phyloP scores from a whole-genome alignment of 164 flowering plant species.

The Stephania yunnanensis region DNA sequence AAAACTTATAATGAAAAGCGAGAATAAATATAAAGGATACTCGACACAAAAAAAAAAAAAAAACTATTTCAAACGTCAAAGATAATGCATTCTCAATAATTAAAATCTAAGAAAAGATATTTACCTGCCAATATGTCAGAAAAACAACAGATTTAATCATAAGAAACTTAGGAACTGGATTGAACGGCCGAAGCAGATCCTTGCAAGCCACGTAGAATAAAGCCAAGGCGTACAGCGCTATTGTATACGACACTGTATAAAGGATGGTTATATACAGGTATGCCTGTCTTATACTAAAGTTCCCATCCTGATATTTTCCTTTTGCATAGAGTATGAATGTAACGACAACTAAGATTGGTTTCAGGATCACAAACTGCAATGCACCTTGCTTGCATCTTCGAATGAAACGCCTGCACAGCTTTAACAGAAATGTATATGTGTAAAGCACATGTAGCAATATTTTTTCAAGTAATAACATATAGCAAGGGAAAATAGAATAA shows the following conservation, averaged over 20 bases:
- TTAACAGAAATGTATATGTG: not conserved
- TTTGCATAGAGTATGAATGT: constrained; percentile 81
- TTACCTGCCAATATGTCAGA: constrained; percentile 98
- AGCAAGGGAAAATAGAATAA: not conserved
- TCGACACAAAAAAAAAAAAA: not conserved
- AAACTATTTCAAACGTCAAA: not conserved
- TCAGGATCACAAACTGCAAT: constrained; percentile 93
- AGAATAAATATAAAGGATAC: not conserved
- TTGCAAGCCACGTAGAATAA: constrained; percentile 92
- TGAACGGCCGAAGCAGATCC: constrained; percentile 89
- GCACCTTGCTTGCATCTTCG: constrained; percentile 97
- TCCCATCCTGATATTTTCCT: constrained; percentile 91
- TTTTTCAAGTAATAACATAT: not conserved
- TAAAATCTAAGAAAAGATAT: not conserved
- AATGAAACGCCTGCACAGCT: constrained; percentile 72
- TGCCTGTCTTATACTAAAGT: constrained; percentile 75
- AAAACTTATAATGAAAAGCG: not conserved
- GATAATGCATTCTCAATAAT: not conserved
- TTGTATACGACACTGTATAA: constrained; percentile 78
- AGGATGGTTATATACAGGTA: constrained; percentile 87
- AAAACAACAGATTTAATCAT: constrained; percentile 91
- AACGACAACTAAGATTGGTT: constrained; percentile 76
- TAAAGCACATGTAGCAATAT: not conserved
- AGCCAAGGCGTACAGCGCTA: constrained; percentile 88
- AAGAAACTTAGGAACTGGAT: constrained; percentile 92